phyloP scores from a whole-genome alignment of 2,329 filamentous ascomycete genomes.

The Aspergillus sp. region DNA sequence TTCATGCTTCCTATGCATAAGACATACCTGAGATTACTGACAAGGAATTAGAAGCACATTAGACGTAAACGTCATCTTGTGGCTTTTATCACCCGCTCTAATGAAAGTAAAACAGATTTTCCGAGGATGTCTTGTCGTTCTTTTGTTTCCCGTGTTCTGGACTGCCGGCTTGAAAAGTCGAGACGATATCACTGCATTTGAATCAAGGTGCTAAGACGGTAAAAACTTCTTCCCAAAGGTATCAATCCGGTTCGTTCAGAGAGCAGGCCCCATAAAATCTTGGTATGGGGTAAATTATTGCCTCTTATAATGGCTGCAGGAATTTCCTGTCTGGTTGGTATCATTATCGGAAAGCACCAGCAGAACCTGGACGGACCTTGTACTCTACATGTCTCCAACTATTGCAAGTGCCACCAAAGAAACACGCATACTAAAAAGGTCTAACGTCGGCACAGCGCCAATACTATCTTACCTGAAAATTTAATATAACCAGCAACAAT shows the following conservation, averaged over 20 bases:
- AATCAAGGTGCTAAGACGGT: background rate
- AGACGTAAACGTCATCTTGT: no score
- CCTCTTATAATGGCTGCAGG: constrained; percentile 14
- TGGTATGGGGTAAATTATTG: constrained; percentile 6
- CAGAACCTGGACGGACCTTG: constrained; percentile 20
- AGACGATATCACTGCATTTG: background rate
- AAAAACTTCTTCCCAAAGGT: constrained; percentile 8
- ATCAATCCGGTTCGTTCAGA: constrained; percentile 3
- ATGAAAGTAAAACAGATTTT: no score
- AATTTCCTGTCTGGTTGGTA: constrained; percentile 19
- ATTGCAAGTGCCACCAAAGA: constrained; percentile 16
- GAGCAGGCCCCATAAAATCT: background rate
- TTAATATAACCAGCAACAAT: constrained; percentile 41
- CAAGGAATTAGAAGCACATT: no score
- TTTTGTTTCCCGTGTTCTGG: background rate
- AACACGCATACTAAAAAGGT: background rate
- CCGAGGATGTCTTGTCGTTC: no score
- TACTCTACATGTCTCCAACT: constrained; percentile 20
- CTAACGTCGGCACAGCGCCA: constrained; percentile 23
- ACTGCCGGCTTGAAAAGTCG: no score
- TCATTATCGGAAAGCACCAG: constrained; percentile 11
- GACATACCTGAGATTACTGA: no score
- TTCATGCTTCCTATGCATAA: no score
- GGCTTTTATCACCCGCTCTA: no score
- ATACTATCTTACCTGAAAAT: constrained; percentile 41